phyloP scores from a whole-genome alignment of 163 green algal genomes.

The Botryococcus braunii region DNA sequence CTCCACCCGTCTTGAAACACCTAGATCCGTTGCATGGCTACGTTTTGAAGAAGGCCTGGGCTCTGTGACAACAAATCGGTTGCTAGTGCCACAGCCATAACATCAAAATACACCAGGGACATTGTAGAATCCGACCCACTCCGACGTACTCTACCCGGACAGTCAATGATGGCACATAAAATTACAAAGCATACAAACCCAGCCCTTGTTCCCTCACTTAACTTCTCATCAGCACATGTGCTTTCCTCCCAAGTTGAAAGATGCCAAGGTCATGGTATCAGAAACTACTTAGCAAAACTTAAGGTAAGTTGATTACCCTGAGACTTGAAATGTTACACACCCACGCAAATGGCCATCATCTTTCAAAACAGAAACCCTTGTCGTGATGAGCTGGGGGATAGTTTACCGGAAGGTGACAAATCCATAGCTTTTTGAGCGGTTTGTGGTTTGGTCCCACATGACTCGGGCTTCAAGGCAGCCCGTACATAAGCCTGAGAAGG shows the following conservation, averaged over 20 bases:
- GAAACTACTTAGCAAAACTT: background rate
- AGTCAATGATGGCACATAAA: too few species aligned
- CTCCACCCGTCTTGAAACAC: background rate
- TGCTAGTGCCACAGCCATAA: background rate
- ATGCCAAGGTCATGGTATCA: background rate
- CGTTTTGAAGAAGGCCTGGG: background rate
- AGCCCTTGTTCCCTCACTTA: too few species aligned
- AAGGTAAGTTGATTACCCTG: background rate
- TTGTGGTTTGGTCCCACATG: conserved; percentile 66
- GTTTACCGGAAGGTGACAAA: conserved; percentile 61
- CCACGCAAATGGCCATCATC: too few species aligned
- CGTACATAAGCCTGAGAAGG: conserved; percentile 24
- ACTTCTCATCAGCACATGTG: background rate
- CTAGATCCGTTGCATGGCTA: background rate
- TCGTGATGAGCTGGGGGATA: too few species aligned
- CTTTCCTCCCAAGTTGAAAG: background rate
- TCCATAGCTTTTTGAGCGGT: conserved; percentile 62
- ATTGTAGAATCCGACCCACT: too few species aligned
- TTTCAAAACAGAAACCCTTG: too few species aligned
- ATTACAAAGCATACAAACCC: too few species aligned
- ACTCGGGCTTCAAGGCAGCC: conserved; percentile 57
- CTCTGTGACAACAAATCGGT: background rate
- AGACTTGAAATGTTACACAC: background rate
- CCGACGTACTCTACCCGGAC: too few species aligned
- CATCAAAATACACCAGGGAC: background rate